Conservation (phyloP, 2,329 filamentous ascomycete species). For the Chlorencoelia australis region DNA sequence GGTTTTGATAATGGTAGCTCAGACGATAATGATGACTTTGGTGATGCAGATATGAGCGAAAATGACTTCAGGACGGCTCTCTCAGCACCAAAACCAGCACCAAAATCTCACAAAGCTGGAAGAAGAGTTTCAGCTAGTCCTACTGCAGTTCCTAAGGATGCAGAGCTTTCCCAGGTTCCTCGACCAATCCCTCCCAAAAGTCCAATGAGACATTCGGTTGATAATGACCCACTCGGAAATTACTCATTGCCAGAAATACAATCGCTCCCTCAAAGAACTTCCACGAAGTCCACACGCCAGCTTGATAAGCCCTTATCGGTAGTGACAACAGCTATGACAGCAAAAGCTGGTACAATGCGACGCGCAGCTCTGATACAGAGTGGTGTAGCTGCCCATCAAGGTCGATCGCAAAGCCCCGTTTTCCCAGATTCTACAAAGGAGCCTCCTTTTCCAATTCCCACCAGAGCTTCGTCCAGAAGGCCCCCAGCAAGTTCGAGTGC, state of each 20-base stretch:
- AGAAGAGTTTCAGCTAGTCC: slow-evolving; percentile 15
- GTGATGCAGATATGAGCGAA: slow-evolving; percentile 51
- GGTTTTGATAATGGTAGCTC: slow-evolving; percentile 68
- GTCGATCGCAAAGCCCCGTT: slow-evolving; percentile 55
- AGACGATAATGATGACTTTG: slow-evolving; percentile 54
- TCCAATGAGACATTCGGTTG: slow-evolving; percentile 9
- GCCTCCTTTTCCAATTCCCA: slow-evolving; percentile 88
- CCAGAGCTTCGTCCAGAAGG: slow-evolving; percentile 75
- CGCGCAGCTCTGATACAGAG: slow-evolving; percentile 73
- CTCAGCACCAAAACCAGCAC: slow-evolving; percentile 46
- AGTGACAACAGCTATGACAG: slow-evolving; percentile 19
- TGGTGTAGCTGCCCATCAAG: slow-evolving; percentile 60
- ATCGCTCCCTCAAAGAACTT: slow-evolving; percentile 11
- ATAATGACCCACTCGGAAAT: slow-evolving; percentile 13
- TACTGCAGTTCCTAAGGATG: slow-evolving; percentile 22
- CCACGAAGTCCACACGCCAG: slow-evolving; percentile 17
- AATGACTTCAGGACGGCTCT: slow-evolving; percentile 57
- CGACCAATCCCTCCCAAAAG: slow-evolving; percentile 12
- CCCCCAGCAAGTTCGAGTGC: slow-evolving; percentile 55
- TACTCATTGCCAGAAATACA: slow-evolving; percentile 17
- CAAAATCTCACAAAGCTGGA: slow-evolving; percentile 10
- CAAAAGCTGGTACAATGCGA: slow-evolving; percentile 48
- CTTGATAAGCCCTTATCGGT: slow-evolving; percentile 25
- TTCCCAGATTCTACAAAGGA: slow-evolving; percentile 44
- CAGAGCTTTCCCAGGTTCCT: slow-evolving; percentile 16